phyloP scores from a whole-genome alignment of 805 yeast genomes.

The Metschnikowia corniflorae region DNA sequence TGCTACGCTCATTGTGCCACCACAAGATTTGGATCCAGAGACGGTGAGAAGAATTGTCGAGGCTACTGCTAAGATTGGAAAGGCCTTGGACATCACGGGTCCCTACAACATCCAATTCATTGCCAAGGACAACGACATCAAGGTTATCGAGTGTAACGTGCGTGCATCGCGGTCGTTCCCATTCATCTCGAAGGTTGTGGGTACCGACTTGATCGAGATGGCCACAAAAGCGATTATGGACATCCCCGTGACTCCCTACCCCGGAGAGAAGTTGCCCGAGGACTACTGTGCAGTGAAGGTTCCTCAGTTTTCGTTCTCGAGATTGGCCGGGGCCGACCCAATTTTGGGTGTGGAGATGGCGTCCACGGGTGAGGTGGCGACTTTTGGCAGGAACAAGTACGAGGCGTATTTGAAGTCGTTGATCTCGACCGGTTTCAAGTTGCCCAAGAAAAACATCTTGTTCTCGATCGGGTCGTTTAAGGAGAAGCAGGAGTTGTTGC shows the following conservation, averaged over 20 bases:
- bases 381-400: conserved; percentile 92
- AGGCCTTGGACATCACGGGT: conserved; percentile 93
- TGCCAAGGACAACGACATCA: conserved; percentile 91
- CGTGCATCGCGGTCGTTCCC: conserved; percentile 99
- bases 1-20: conserved; percentile 95
- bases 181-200: conserved; percentile 94
- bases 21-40: conserved; percentile 90
- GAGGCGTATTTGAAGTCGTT: conserved; percentile 96
- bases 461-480: conserved; percentile 94
- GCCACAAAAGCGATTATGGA: conserved; percentile 96
- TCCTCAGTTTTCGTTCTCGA: conserved; percentile 95
- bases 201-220: conserved; percentile 93
- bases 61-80: conserved; percentile 94
- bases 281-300: conserved; percentile 95
- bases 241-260: conserved; percentile 83
- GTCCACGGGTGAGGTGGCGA: conserved; percentile 97
- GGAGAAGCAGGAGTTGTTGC: conserved; percentile 91
- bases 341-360: conserved; percentile 99
- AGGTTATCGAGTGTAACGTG: conserved; percentile 97
- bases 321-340: conserved; percentile 97
- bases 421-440: conserved; percentile 89
- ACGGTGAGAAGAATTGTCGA: conserved; percentile 87
- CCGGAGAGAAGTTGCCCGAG: conserved; percentile 81
- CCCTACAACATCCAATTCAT: conserved; percentile 97
- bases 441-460: conserved; percentile 92